Evolutionary conservation across 2,329 filamentous ascomycete genomes (phyloP).

Genomic region (Diaporthe citri): DNA sequence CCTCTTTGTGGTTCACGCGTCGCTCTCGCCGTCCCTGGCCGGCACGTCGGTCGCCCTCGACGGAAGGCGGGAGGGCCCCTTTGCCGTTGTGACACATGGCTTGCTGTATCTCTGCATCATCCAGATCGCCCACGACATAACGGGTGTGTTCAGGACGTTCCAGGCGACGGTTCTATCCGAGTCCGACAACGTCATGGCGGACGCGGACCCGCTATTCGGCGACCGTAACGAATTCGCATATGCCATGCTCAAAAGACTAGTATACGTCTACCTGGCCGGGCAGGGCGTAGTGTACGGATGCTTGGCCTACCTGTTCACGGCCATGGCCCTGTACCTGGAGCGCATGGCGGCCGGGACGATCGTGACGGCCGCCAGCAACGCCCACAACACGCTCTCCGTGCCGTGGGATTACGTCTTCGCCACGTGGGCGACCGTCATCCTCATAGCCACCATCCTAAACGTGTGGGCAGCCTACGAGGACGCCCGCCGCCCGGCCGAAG

Average conservation of each 20-base stretch:
- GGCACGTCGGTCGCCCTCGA: neutral
- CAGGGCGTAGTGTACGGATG: neutral
- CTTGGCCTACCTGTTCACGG: neutral
- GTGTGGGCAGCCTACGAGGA: neutral
- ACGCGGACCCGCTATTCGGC: neutral
- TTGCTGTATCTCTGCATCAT: neutral
- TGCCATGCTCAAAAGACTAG: neutral
- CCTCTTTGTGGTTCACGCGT: neutral
- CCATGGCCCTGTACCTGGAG: neutral
- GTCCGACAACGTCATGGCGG: neutral
- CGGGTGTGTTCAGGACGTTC: rapidly evolving
- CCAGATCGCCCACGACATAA: neutral
- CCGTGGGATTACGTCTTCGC: neutral
- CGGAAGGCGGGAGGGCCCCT: neutral
- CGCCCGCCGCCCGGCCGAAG: neutral
- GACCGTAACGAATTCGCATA: neutral
- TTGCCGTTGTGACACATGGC: neutral
- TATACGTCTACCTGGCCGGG: too few species aligned
- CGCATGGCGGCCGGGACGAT: neutral
- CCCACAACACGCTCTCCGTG: neutral
- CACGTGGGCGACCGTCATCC: rapidly evolving
- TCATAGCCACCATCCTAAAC: too few species aligned
- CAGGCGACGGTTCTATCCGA: neutral
- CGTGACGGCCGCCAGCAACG: neutral
- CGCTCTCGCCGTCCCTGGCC: neutral